A percentile compares a stretch with the other conserved stretches of the same genome.
Evolutionary conservation across 768 basidiomycete genomes (phyloP).

Genomic region (Trametes maxima): DNA sequence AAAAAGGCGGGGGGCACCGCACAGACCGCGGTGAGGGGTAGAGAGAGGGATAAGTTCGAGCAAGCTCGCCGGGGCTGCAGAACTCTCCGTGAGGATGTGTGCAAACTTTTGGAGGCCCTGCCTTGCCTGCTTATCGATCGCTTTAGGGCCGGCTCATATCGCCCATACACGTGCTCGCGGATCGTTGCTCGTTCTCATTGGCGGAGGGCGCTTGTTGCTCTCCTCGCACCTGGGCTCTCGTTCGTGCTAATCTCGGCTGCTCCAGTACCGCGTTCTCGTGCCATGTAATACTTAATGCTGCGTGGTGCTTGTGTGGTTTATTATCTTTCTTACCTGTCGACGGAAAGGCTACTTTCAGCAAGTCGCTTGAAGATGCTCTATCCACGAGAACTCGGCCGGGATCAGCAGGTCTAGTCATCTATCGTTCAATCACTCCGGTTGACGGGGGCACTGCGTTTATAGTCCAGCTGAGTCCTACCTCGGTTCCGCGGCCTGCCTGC

Average conservation of each 20-base stretch:
- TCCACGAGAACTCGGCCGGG: background rate
- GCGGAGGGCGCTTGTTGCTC: background rate
- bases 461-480: background rate
- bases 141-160: constrained; percentile 46
- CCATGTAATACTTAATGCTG: background rate
- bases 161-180: constrained; percentile 11
- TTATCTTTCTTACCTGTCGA: background rate
- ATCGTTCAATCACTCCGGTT: background rate
- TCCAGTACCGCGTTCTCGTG: background rate
- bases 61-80: constrained; percentile 35
- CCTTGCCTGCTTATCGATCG: constrained; percentile 45
- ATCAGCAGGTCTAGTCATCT: background rate
- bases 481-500: background rate
- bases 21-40: constrained; percentile 15
- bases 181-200: background rate
- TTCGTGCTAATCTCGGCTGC: constrained; percentile 5
- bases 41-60: constrained; percentile 27
- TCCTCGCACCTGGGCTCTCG: background rate
- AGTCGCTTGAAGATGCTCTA: background rate
- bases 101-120: constrained; percentile 30
- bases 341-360: background rate
- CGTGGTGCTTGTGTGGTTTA: background rate
- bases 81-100: constrained; percentile 25
- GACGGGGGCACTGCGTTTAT: background rate
- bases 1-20: constrained; percentile 18